Base-by-base conservation (phyloP, 352 stramenopile genomes). In the Pythium aristosporum region DNA sequence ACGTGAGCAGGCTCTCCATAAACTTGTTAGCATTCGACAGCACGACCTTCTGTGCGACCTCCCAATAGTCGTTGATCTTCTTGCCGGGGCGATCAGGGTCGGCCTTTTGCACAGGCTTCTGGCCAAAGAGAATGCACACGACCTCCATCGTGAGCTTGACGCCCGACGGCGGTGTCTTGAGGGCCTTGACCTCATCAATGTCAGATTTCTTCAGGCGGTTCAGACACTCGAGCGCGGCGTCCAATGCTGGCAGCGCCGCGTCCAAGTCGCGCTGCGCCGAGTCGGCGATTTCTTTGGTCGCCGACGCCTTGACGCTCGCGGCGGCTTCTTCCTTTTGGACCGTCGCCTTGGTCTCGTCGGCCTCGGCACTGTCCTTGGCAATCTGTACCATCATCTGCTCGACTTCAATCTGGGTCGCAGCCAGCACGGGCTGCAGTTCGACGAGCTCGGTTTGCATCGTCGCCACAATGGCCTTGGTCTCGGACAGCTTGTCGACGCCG, bases 71-170 rank as follows among this genome's bases (percentile, higher is more conserved):
- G 34, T 92, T 87, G 51, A 97, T 83, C 61, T 98, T 97, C 58
- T 98, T 97, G 20, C 89, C 89, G 0, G 88, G 85, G 9, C 87
- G 75, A 66, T 96, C 83, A 0, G 88, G 88, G 50, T 98, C 90
- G 2, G 85, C 81, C 47, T 96, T 95, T 52, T 75, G 93, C 18
- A 92, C 84, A 3, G 92, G 90, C 48, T 97, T 97, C 47, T 97
- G 85, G 5, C 88, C 84, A 61, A 98, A 98, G 13, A 97, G 75
- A 50, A 97, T 82, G 63, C 85, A 94, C 42, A 96, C 89, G 10
- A 97, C 90, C 69, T 97, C 87, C 85, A 98, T 96, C 15, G 91
- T 98, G 11, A 98, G 68, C 51, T 96, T 96, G 4, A 98, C 91
- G 54, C 91, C 91, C 15, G 82, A 78, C 3, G 91, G 88, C n/a